phyloP scores from a whole-genome alignment of 495 filamentous ascomycete species.

The Pseudevernia furfuracea region DNA sequence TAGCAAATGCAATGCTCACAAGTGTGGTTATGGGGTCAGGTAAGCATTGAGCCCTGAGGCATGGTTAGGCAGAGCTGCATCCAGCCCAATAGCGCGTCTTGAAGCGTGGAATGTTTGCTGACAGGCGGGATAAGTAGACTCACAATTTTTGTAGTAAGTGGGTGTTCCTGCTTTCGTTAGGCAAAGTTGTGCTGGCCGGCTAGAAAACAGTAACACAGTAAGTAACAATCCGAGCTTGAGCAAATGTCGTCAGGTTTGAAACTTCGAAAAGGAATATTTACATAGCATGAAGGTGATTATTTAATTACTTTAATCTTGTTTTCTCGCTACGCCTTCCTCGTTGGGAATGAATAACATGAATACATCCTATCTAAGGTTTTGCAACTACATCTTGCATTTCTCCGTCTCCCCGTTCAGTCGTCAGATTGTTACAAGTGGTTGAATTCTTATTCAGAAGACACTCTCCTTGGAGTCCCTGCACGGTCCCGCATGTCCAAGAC shows the following conservation, averaged over 20 bases:
- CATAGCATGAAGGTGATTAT: slow-evolving; percentile 8
- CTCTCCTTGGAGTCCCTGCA: not conserved
- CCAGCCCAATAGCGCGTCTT: slow-evolving; percentile 13
- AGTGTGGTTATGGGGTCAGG: not conserved
- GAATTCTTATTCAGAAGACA: not conserved
- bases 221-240: not conserved
- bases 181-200: not conserved
- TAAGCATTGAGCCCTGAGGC: slow-evolving; percentile 12
- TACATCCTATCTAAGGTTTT: not conserved
- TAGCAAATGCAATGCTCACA: slow-evolving; percentile 14
- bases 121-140: slow-evolving; percentile 4
- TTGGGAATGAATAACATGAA: not conserved
- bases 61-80: slow-evolving; percentile 18
- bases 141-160: slow-evolving; percentile 3
- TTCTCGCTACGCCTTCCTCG: slow-evolving; percentile 14
- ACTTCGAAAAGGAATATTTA: slow-evolving; percentile 13
- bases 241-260: not conserved
- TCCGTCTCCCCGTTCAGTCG: not conserved
- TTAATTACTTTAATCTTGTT: slow-evolving; percentile 1
- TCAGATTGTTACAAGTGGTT: not conserved
- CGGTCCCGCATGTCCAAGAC: not conserved
- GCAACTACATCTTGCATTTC: not conserved
- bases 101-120: slow-evolving; percentile 13
- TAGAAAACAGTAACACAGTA: too few species aligned
- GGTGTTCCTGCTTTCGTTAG: not conserved